Conservation (phyloP, 495 filamentous ascomycete species). For the Talaromyces borbonicus region DNA sequence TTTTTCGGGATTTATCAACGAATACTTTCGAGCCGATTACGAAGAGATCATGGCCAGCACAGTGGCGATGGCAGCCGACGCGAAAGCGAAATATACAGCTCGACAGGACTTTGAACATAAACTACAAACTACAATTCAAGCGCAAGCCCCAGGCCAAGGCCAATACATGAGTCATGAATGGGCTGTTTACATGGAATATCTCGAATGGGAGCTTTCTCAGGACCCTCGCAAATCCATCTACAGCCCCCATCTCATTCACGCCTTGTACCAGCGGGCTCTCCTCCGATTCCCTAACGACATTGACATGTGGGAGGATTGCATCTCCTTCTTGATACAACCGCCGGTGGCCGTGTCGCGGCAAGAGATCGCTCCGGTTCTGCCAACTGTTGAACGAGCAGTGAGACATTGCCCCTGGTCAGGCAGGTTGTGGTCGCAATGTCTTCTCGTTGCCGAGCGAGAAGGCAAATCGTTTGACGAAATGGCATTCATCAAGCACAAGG, state of each 20-base stretch:
- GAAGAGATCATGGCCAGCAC: constrained; percentile 70
- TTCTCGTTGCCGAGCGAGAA: constrained; percentile 71
- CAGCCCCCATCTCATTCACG: constrained; percentile 55
- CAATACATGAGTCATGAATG: too few species aligned
- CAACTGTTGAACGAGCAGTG: constrained; percentile 65
- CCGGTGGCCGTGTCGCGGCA: constrained; percentile 19
- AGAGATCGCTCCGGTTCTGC: constrained; percentile 26
- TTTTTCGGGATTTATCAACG: constrained; percentile 73
- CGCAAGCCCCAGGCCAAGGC: too few species aligned
- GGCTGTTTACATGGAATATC: constrained; percentile 58
- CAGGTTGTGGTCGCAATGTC: constrained; percentile 77
- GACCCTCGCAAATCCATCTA: constrained; percentile 43
- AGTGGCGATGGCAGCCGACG: constrained; percentile 51
- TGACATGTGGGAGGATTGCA: constrained; percentile 68
- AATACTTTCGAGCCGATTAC: constrained; percentile 63
- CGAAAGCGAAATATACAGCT: constrained; percentile 56
- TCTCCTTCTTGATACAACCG: constrained; percentile 56
- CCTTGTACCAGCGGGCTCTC: constrained; percentile 66
- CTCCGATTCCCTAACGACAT: constrained; percentile 62
- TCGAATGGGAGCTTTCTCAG: constrained; percentile 68
- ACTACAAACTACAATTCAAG: constrained; percentile 44
- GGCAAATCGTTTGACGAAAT: constrained; percentile 66
- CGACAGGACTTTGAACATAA: constrained; percentile 66
- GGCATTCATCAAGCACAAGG: constrained; percentile 81
- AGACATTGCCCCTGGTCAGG: constrained; percentile 90